phyloP scores from a whole-genome alignment of 2,329 filamentous ascomycete genomes.

The Drechmeria coniospora region DNA sequence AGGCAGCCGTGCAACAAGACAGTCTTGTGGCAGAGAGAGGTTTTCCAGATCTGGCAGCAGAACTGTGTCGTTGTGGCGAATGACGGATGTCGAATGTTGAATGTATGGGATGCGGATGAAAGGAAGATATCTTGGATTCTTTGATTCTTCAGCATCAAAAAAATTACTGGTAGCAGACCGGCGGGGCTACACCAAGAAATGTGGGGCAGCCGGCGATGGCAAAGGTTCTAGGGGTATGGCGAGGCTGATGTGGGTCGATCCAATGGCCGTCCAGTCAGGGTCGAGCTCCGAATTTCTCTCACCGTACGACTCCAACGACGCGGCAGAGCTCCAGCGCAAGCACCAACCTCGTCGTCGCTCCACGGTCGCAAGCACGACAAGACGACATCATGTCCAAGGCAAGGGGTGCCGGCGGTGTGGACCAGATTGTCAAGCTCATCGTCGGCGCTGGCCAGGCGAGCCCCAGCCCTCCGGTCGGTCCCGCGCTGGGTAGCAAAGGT shows the following conservation, averaged over 20 bases:
- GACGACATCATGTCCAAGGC: slow-evolving; percentile 35
- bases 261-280: background rate
- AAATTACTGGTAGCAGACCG: background rate
- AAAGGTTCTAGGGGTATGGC: background rate
- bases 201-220: too few relatives aligned
- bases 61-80: too few relatives aligned
- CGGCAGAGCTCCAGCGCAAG: slow-evolving; percentile 1
- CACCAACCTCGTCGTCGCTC: slow-evolving; percentile 4
- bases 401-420: slow-evolving; percentile 24
- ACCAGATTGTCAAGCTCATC: slow-evolving; percentile 90
- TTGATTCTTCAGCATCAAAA: slow-evolving; percentile 1
- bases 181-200: too few relatives aligned
- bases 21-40: too few relatives aligned
- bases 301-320: slow-evolving; percentile 1
- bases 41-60: background rate
- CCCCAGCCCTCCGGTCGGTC: slow-evolving; percentile 89
- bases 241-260: background rate
- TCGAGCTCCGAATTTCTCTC: slow-evolving; percentile 4
- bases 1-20: too few relatives aligned
- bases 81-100: too few relatives aligned
- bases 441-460: slow-evolving; percentile 91
- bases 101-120: too few relatives aligned
- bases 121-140: too few relatives aligned
- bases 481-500: slow-evolving; percentile 90
- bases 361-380: slow-evolving; percentile 4